Conservation (phyloP, 441 rosid species). For the Melastoma candidum region DNA sequence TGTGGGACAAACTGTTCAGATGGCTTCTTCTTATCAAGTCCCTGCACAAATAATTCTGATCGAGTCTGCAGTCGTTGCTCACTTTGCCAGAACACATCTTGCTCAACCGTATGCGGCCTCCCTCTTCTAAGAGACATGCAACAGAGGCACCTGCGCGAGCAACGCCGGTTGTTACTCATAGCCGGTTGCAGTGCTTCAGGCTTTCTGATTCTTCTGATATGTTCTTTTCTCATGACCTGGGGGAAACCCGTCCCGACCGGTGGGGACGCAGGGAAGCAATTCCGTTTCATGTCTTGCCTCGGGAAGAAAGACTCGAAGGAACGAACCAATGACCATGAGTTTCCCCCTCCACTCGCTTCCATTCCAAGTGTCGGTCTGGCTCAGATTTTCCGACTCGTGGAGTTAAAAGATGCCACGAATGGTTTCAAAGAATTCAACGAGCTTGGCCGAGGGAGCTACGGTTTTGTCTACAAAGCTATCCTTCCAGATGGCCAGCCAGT, state of each 20-base stretch:
- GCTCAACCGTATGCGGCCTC: conserved; percentile 54
- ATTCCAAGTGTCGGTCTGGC: conserved; percentile 43
- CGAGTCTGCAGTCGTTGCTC: conserved; percentile 79
- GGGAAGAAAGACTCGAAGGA: conserved; percentile 43
- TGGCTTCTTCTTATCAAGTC: conserved; percentile 75
- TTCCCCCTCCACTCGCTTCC: conserved; percentile 27
- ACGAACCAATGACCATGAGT: conserved; percentile 23
- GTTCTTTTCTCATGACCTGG: conserved; percentile 43
- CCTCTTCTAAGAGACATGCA: conserved; percentile 18
- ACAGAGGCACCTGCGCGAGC: conserved; percentile 36
- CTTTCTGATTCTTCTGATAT: conserved; percentile 28
- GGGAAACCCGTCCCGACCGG: conserved; percentile 23
- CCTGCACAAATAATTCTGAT: conserved; percentile 53
- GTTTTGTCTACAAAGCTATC: conserved; percentile 81
- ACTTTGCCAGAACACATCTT: conserved; percentile 88
- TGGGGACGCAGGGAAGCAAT: conserved; percentile 33
- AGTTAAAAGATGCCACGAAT: conserved; percentile 83
- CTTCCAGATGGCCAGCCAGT: conserved; percentile 71
- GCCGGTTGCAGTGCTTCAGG: conserved; percentile 35
- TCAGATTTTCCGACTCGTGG: conserved; percentile 71
- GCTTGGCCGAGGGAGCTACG: conserved; percentile 84
- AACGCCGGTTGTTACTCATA: conserved; percentile 28
- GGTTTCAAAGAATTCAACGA: conserved; percentile 93
- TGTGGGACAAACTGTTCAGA: conserved; percentile 70
- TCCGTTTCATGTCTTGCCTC: conserved; percentile 31